Conservation (phyloP, 2,329 filamentous ascomycete species). For the Fusarium agapanthi region DNA sequence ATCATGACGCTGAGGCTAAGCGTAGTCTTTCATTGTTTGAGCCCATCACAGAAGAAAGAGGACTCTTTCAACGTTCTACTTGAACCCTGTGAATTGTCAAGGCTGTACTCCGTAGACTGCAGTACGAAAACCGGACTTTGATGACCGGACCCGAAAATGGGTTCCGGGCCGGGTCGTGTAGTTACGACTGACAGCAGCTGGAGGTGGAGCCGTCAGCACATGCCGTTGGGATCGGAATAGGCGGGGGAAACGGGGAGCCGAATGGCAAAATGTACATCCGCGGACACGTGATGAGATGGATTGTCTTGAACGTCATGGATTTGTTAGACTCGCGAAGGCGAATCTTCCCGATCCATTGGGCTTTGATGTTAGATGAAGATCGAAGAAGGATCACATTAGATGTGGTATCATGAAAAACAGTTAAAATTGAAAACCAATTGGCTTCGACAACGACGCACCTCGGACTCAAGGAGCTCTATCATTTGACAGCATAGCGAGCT, state of each 20-base stretch:
- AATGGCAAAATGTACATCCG: conserved; percentile 36
- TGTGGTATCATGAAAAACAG: background rate
- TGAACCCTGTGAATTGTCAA: background rate
- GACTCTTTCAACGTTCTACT: background rate
- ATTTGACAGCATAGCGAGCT: background rate
- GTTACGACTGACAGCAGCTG: background rate
- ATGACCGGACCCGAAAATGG: conserved; percentile 21
- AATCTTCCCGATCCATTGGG: conserved; percentile 27
- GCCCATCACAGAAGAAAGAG: background rate
- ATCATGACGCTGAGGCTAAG: background rate
- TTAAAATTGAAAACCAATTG: conserved; percentile 18
- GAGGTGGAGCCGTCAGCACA: conserved; percentile 31
- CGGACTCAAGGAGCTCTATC: conserved; percentile 1
- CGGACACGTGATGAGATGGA: conserved; percentile 36
- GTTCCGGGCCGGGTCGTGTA: conserved; percentile 18
- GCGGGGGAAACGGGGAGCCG: conserved; percentile 27
- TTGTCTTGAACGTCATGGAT: conserved; percentile 35
- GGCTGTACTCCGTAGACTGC: background rate
- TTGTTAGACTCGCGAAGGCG: conserved; percentile 10
- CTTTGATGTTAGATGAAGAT: background rate
- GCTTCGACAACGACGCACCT: background rate
- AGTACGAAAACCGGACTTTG: conserved; percentile 29
- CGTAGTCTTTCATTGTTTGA: background rate
- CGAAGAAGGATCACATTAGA: background rate
- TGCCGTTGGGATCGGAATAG: conserved; percentile 22